Percentiles rank a stretch among this genome's conserved stretches.
Conservation (phyloP, 164 flowering plant species). For the Buxus sempervirens region DNA sequence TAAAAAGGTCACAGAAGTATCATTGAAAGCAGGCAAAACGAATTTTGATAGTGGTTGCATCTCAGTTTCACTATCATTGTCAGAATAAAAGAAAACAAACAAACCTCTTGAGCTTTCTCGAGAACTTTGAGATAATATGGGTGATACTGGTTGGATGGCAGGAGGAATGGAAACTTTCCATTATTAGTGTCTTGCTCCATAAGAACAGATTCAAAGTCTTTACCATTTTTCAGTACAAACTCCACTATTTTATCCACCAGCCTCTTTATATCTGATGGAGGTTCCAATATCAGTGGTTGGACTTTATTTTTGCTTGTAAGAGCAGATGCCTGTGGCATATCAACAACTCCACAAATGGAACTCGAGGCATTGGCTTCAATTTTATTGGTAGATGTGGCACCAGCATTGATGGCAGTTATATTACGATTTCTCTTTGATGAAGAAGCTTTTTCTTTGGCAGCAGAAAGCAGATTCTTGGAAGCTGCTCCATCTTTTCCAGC, state of each 20-base stretch:
- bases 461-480: conserved; percentile 19
- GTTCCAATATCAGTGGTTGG: conserved; percentile 59
- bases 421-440: conserved; percentile 30
- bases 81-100: conserved; percentile 11
- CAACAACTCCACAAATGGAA: conserved; percentile 19
- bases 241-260: conserved; percentile 75
- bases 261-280: conserved; percentile 69
- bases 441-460: conserved; percentile 36
- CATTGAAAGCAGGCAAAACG: too few relatives aligned
- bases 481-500: conserved; percentile 25
- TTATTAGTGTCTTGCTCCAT: conserved; percentile 64
- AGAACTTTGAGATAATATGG: conserved; percentile 68
- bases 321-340: conserved; percentile 31
- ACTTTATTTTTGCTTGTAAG: conserved; percentile 25
- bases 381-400: conserved; percentile 21
- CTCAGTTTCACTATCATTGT: not conserved
- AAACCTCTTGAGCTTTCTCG: conserved; percentile 67
- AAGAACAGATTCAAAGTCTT: conserved; percentile 75
- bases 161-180: conserved; percentile 80
- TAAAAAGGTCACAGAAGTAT: not conserved
- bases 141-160: conserved; percentile 65
- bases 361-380: conserved; percentile 27
- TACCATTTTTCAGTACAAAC: conserved; percentile 73
- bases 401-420: conserved; percentile 26
- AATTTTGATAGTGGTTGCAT: too few relatives aligned